Percentiles rank a stretch among this genome's conserved stretches.
Evolutionary conservation across 2,329 filamentous ascomycete species (phyloP).

Genomic region (Bipolaris sorokiniana): DNA sequence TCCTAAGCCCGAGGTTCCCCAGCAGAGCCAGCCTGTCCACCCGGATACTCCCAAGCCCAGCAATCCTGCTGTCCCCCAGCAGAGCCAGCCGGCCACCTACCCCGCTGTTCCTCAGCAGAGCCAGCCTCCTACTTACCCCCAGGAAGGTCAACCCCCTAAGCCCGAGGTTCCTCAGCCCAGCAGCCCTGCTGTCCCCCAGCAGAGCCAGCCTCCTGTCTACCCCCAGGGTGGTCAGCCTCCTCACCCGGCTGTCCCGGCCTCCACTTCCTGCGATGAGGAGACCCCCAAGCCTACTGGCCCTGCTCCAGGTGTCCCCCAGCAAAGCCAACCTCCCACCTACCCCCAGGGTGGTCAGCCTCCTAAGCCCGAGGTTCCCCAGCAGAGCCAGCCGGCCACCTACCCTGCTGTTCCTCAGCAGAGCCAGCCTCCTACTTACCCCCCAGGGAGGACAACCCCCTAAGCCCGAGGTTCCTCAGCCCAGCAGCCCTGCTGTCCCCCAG

Average conservation of each 20-base stretch:
- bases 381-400: slow-evolving; percentile 10
- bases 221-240: neutral
- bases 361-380: slow-evolving; percentile 3
- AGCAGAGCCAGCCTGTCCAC: slow-evolving; percentile 18
- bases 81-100: slow-evolving; percentile 17
- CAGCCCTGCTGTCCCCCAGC: slow-evolving; percentile 7
- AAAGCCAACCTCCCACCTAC: neutral
- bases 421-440: neutral
- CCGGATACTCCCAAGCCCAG: slow-evolving; percentile 40
- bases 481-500: slow-evolving; percentile 23
- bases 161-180: slow-evolving; percentile 27
- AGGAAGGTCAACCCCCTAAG: neutral
- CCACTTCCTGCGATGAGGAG: slow-evolving; percentile 13
- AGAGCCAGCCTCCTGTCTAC: slow-evolving; percentile 20
- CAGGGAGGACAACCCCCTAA: too few relatives aligned
- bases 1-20: neutral
- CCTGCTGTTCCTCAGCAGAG: neutral
- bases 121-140: slow-evolving; percentile 9
- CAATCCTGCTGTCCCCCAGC: slow-evolving; percentile 5
- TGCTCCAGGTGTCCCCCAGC: slow-evolving; percentile 1
- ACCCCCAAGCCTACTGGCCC: slow-evolving; percentile 7
- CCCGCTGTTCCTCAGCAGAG: neutral
- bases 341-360: slow-evolving; percentile 13
- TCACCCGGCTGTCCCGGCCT: neutral
- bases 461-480: slow-evolving; percentile 14